These are phyloP conservation scores for Blastomyces gilchristii DNA, from an alignment of 2,329 filamentous ascomycete species.

Conservation along the genomic window DNA sequence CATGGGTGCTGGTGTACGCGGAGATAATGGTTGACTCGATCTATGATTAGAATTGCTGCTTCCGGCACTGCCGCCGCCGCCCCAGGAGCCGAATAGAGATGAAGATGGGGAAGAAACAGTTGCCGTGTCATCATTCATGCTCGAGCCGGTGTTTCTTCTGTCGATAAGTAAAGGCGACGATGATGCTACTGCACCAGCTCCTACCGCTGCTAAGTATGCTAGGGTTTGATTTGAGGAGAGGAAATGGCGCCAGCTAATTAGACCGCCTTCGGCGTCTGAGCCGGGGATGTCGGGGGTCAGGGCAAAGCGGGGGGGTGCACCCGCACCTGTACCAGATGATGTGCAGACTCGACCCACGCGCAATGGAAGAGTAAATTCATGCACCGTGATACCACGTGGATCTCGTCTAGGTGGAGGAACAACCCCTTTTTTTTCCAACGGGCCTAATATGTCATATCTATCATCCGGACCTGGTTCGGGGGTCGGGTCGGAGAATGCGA, in stretches of 20 bases:
- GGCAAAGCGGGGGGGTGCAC: constrained; percentile 28
- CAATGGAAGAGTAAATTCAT: constrained; percentile 34
- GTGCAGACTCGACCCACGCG: constrained; percentile 30
- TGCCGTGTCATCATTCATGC: constrained; percentile 11
- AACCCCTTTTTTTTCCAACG: constrained; percentile 6
- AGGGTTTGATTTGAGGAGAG: constrained; percentile 33
- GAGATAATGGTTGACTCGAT: constrained; percentile 5
- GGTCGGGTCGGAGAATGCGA: constrained; percentile 14
- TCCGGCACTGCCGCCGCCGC: constrained; percentile 4
- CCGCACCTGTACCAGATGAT: constrained; percentile 6
- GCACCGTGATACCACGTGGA: constrained; percentile 23
- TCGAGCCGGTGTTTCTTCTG: constrained; percentile 11
- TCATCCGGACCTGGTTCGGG: constrained; percentile 28
- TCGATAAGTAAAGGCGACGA: constrained; percentile 20
- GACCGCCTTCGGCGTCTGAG: constrained; percentile 35
- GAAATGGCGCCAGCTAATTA: constrained; percentile 37
- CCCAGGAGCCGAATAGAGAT: constrained; percentile 14
- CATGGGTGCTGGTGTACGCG: constrained; percentile 12
- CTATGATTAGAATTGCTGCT: constrained; percentile 9
- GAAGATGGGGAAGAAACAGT: constrained; percentile 9
- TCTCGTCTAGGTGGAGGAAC: neutral
- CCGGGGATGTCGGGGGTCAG: constrained; percentile 35
- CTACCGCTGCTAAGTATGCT: constrained; percentile 25
- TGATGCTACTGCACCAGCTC: constrained; percentile 22
- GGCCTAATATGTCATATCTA: constrained; percentile 9